Base-by-base conservation (phyloP, 352 stramenopile genomes). In the Phytophthora pluvialis region DNA sequence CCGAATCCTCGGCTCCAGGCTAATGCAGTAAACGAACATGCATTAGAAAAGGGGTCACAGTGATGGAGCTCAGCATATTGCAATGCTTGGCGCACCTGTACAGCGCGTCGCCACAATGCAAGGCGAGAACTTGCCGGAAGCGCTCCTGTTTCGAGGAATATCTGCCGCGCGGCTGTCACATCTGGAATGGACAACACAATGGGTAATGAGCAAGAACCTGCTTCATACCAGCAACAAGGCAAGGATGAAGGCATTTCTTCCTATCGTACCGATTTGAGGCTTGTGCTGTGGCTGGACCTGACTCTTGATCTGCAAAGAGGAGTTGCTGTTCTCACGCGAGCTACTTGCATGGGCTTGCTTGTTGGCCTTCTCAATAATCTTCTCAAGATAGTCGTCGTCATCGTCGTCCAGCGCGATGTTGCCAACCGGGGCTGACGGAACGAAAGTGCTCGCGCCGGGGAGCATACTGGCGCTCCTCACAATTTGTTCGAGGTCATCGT, bases 281-380 rank as follows among this genome's bases (percentile, higher is more conserved):
- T 72, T 75, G 29, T 68, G 48, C 32, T 75, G 67, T 8, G 67
- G 42, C 7, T 73, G 68, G 10, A 67, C 55, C 36, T 88, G 83
- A 62, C 83, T 90, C 51, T 90, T 90, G 66, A 90, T 89, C 33
- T 85, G 71, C 21, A 90, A 62, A 3, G 79, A 83, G 26, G 77
- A 83, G 36, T 52, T 70, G 65, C 81, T 90, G 33, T 74, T 80
- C 33, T 90, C 83, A n/a, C 81, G 75, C 1, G 80, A 89, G 12
- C 66, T 63, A 18, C 49, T 40, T 5, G 54, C 39, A 53, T 78
- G 63, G 4, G 60, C 59, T 43, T 83, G 75, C 44, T 76, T 78
- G 40, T 76, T 86, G 16, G 80, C 82, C 9, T 81, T 80, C 50
- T 80, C 62, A 12, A 90, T 70, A 43, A 90, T 89, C 40, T 71